Conservation (phyloP, 345 rosid species). For the Moricandia moricandioides region DNA sequence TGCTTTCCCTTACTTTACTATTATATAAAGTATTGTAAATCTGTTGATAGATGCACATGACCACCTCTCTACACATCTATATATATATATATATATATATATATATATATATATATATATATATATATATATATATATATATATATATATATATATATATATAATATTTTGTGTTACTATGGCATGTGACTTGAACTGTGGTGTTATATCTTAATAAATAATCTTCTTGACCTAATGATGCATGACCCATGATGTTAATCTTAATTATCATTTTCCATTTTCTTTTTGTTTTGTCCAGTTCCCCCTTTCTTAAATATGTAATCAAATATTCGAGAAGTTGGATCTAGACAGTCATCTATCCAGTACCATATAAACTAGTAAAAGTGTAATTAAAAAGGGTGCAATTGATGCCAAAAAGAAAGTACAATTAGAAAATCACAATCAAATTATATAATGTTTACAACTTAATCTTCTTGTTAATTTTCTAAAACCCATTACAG, state of each 20-base stretch:
- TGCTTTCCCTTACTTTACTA: slow-evolving; percentile 25
- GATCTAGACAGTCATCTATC: slow-evolving; percentile 11
- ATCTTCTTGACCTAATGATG: slow-evolving; percentile 37
- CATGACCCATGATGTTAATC: slow-evolving; percentile 35
- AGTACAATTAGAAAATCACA: not conserved
- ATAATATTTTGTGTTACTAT: slow-evolving; percentile 17
- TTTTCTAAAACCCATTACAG: not conserved
- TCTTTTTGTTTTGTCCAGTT: slow-evolving; percentile 23
- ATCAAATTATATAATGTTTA: not conserved
- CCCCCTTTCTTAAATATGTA: not conserved
- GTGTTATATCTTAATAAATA: slow-evolving; percentile 26
- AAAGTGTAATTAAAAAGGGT: not conserved
- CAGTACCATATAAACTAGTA: not conserved
- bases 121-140: slow-evolving; percentile 1
- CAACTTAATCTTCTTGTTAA: not conserved
- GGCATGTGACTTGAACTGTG: slow-evolving; percentile 42
- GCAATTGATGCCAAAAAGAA: not conserved
- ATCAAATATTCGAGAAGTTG: slow-evolving; percentile 9
- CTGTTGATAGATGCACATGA: slow-evolving; percentile 21
- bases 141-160: not conserved
- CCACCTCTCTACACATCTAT: slow-evolving; percentile 8
- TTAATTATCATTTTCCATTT: not conserved
- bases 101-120: not conserved
- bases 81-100: slow-evolving; percentile 1
- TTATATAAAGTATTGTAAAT: slow-evolving; percentile 11